Percentiles rank a stretch among this genome's conserved stretches.
Conservation (phyloP, 1,139 yeast species). For the Yamadazyma membranifaciens region DNA sequence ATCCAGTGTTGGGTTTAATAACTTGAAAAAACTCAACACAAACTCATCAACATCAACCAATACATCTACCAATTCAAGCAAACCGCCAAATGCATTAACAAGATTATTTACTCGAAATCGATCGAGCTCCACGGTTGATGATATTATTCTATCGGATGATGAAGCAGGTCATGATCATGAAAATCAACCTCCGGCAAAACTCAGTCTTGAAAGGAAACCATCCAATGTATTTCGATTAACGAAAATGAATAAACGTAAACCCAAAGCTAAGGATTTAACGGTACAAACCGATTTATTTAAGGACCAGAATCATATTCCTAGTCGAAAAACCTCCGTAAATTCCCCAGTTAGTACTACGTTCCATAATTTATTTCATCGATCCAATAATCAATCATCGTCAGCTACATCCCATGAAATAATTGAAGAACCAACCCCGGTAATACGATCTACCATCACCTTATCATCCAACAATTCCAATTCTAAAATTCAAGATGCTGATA, state of each 20-base stretch:
- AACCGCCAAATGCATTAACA: slow-evolving; percentile 22
- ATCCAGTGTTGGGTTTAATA: slow-evolving; percentile 43
- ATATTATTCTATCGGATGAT: slow-evolving; percentile 6
- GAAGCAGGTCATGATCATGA: slow-evolving; percentile 7
- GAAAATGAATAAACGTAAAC: slow-evolving; percentile 15
- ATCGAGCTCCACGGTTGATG: slow-evolving; percentile 22
- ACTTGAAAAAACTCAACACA: slow-evolving; percentile 34
- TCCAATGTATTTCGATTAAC: slow-evolving; percentile 14
- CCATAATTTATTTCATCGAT: slow-evolving; percentile 36
- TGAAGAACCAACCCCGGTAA: slow-evolving; percentile 12
- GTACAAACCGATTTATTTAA: slow-evolving; percentile 20
- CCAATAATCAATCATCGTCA: slow-evolving; percentile 6
- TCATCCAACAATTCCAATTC: slow-evolving; percentile 46
- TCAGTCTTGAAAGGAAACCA: slow-evolving; percentile 11
- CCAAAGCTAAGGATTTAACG: slow-evolving; percentile 16
- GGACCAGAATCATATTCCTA: slow-evolving; percentile 14
- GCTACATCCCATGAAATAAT: not conserved
- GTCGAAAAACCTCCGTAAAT: slow-evolving; percentile 26
- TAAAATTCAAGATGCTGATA: slow-evolving; percentile 30
- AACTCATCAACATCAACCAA: slow-evolving; percentile 30
- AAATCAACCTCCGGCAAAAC: not conserved
- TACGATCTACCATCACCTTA: slow-evolving; percentile 28
- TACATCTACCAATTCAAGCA: slow-evolving; percentile 10
- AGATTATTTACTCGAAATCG: slow-evolving; percentile 36
- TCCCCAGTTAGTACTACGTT: slow-evolving; percentile 37